Evolutionary conservation across 2,329 filamentous ascomycete species (phyloP), one percentile per base, ranked within the genome.

Genomic region (Botrytis aclada): DNA sequence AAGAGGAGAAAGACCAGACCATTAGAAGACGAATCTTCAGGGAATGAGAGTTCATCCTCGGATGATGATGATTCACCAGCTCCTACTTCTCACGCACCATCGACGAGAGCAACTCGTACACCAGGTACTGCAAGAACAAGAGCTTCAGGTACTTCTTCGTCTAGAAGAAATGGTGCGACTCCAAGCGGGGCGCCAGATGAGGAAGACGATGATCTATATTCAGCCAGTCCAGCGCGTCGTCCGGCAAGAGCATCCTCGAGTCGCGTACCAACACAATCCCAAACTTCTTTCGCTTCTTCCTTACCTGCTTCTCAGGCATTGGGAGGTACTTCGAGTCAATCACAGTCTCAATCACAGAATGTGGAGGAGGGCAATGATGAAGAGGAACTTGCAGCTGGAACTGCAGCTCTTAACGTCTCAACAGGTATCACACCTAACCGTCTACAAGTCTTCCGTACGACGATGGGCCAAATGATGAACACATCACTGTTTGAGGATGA

Each of bases 401-500:
- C 80, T 6, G 79, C 79, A 18, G 79, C 74, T 3, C 63, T 81
- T 1, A 75, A 66, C 34, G 77, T 81, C 47, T 75, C 76, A 20
- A 54, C 77, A 6, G 45, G 72, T 1, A 77, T 81, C 45, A 79
- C 80, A 84, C 87, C 88, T 0, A 85, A 86, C 58, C 88, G 96
- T 58, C 83, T 97, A 39, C 84, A 88, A 9, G 84, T 89, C 1
- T 99, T 99, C 90, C 90, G 93, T 71, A 88, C 89, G 18, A 89
- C 92, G 3, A 86, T 99, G 4, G 96, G 96, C 37, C 92, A 93
- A 78, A 86, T 99, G 71, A 91, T 97, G 79, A 91, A 92, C 78
- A 92, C 92, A 0, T 86, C 89, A 20, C 82, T 99, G n/a, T 99
- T 99, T 81, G 89, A 91, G 45, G 93, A 97, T 74, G 96, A 98